Evolutionary conservation across 2,329 filamentous ascomycete genomes (phyloP).

Genomic region (Aspergillus viridinutans): DNA sequence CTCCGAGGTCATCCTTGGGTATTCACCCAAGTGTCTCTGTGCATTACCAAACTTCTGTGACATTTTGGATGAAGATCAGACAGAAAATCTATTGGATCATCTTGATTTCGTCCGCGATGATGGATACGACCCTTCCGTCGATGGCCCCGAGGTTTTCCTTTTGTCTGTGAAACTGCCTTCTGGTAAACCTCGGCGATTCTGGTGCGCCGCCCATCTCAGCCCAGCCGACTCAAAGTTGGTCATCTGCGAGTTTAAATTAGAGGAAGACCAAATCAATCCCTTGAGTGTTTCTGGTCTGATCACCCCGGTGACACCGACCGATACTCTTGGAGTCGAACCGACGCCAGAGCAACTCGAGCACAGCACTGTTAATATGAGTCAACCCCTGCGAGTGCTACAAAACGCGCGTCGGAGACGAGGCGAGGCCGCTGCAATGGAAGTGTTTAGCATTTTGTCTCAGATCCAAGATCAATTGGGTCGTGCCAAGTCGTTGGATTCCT

Average conservation of each 20-base stretch:
- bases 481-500: slow-evolving; percentile 64
- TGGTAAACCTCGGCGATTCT: slow-evolving; percentile 62
- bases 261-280: slow-evolving; percentile 66
- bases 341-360: slow-evolving; percentile 69
- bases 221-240: slow-evolving; percentile 64
- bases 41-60: slow-evolving; percentile 71
- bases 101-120: slow-evolving; percentile 85
- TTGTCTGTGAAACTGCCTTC: slow-evolving; percentile 63
- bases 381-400: slow-evolving; percentile 70
- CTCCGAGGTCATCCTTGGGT: slow-evolving; percentile 68
- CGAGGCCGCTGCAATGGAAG: slow-evolving; percentile 83
- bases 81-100: slow-evolving; percentile 78
- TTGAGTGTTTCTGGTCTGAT: slow-evolving; percentile 16
- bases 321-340: slow-evolving; percentile 69
- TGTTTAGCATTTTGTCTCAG: slow-evolving; percentile 89
- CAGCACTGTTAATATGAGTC: slow-evolving; percentile 71
- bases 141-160: slow-evolving; percentile 83
- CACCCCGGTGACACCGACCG: slow-evolving; percentile 17
- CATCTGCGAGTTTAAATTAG: slow-evolving; percentile 84
- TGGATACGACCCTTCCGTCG: slow-evolving; percentile 66
- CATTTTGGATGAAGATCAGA: slow-evolving; percentile 76
- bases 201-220: slow-evolving; percentile 82
- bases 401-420: slow-evolving; percentile 71
- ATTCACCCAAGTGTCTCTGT: slow-evolving; percentile 72
- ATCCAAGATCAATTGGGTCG: slow-evolving; percentile 73